Evolutionary conservation across 225 moss, liverwort and hornwort species (phyloP), one percentile per base, ranked within the genome.

Genomic region (Marchantia paleacea): DNA sequence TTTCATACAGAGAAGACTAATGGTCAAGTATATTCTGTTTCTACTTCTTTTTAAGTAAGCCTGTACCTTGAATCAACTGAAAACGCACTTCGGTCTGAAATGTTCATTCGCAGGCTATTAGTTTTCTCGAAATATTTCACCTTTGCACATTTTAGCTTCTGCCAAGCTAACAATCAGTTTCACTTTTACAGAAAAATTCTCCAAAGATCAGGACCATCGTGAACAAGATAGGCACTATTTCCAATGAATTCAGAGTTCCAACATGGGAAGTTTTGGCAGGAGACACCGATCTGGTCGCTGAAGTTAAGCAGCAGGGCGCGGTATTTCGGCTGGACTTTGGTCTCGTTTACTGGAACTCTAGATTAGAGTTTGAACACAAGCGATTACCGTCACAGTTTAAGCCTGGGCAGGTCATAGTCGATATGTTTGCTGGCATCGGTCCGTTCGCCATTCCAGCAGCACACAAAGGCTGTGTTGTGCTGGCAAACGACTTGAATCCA

Each of bases 371-470:
- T 84, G 97, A 99, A 84, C 97, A 99, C 80, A 93, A 92, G 79
- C 92, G 97, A 39, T 78, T 99, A 78, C 89, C 85, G 79, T 82
- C 89, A 77, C 88, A 85, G 79, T 99, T 99, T 57, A 88, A 85
- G 82, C 90, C 89, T 73, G 93, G 97, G 69, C 89, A 99, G 89
- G 78, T 94, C 66, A 80, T 99, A 66, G 83, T 92, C 74, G 97
- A 99, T 82, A 99, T 99, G 97, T 99, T 99, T 82, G 90, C 95
- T 74, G 97, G 97, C 12, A 92, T 99, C 69, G 97, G 97, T 73
- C 97, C 97, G 0, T 99, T 99, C 81, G 95, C 91, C 75, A 90
- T 99, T 84, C 97, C 97, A 73, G 94, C 95, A 80, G 97, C 93
- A 57, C 92, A 92, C 75, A 85, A 84, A 81, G 95, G 91, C 66